Evolutionary conservation across 192 early-diverging fungal genomes (phyloP), one percentile per base, ranked within the genome.

Genomic region (Podila epicladia): DNA sequence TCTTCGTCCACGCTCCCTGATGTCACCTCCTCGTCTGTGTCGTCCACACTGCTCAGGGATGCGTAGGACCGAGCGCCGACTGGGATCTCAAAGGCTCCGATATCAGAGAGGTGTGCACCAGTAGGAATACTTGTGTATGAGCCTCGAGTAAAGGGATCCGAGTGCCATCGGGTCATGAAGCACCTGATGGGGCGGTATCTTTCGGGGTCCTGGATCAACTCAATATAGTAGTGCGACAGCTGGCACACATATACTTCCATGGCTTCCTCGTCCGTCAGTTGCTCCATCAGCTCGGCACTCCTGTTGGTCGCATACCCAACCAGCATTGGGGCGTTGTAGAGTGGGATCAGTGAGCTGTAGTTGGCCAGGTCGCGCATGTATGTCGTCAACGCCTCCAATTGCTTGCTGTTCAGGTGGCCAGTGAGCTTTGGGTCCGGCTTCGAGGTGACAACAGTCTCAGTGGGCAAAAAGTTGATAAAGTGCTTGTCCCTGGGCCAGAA

Each of bases 61-160:
- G 17, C 65, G 32, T 72, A 68, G 24, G 45, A 28, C 24, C 62
- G 62, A 3, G 68, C 73, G 13, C 69, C 63, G 6, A 85, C 64
- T 51, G 84, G 84, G 15, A 61, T 49, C 15, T 67, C 69, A 64
- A 85, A 82, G 1, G 64, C 61, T 37, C 77, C 68, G 17, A 87
- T 59, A 68, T 85, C 82, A 5, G 28, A 29, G 15, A 72, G 62
- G 15, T 72, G 35, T 2, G 86, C 80, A 20, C 65, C 48, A 13
- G 80, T 48, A 20, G 82, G 75, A 48, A 86, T 85, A 49, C 80
- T 80, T 2, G 85, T 76, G 62, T 87, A 87, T 24, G 84, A 82
- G 11, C 86, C 86, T 32, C 41, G 53, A 0, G 86, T 64, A 69
- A 86, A 87, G 2, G 82, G 82, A 64, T 87, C 86, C 38, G 73